A percentile compares a stretch with the other conserved stretches of the same genome.
These are phyloP conservation scores for Naganishia onofrii DNA, from an alignment of 768 basidiomycete genomes.

Conservation along the genomic window DNA sequence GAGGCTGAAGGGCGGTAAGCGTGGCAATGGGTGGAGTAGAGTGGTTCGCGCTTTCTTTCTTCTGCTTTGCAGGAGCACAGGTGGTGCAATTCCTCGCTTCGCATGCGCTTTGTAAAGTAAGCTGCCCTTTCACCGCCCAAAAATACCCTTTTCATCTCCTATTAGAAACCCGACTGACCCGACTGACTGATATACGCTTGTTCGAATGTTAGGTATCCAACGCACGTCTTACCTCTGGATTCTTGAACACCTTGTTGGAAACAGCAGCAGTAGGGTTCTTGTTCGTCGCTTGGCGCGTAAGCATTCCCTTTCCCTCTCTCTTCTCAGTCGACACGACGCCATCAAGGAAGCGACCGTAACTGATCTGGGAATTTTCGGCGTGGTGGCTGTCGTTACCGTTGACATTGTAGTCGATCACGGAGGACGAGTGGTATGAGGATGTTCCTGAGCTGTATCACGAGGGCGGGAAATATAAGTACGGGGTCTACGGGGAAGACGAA, in stretches of 20 bases:
- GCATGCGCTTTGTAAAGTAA: conserved; percentile 68
- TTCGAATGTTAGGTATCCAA: conserved; percentile 55
- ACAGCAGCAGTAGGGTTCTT: conserved; percentile 67
- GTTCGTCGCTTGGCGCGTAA: conserved; percentile 78
- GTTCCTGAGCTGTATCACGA: no score
- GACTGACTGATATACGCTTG: neutral
- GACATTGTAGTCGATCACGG: conserved; percentile 59
- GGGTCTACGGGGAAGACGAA: no score
- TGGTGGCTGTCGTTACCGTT: no score
- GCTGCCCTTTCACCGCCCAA: conserved; percentile 30
- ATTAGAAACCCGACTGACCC: neutral
- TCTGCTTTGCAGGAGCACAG: conserved; percentile 75
- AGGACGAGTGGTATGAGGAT: conserved; percentile 59
- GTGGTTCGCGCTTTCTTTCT: conserved; percentile 70
- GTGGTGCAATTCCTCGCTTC: conserved; percentile 78
- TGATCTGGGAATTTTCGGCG: no score
- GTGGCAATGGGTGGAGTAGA: conserved; percentile 51
- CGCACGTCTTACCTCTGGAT: conserved; percentile 76
- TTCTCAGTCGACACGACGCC: no score
- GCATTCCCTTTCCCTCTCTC: neutral
- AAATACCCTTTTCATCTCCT: neutral
- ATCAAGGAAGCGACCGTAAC: no score
- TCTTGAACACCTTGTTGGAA: conserved; percentile 79
- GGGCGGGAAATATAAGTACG: no score
- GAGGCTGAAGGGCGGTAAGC: no score